Percentiles rank a stretch among this genome's conserved stretches.
Evolutionary conservation across 148 eudicot genomes (phyloP).

Genomic region (Rheum nobile): DNA sequence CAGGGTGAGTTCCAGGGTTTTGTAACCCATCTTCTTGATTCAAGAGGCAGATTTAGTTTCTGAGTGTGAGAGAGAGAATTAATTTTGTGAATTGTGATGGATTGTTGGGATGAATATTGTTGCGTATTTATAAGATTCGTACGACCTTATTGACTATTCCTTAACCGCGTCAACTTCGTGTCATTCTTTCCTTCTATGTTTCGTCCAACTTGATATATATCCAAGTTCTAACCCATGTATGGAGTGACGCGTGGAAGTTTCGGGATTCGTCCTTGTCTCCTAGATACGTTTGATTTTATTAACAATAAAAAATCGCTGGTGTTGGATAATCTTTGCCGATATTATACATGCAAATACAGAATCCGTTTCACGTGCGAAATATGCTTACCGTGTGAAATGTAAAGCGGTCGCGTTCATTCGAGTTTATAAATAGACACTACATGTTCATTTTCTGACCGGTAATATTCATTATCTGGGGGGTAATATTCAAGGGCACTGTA

Average conservation of each 20-base stretch:
- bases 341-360: too few relatives aligned
- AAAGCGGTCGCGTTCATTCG: too few relatives aligned
- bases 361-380: too few relatives aligned
- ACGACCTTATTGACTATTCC: neutral
- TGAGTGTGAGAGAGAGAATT: neutral
- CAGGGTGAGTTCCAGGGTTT: constrained; percentile 26
- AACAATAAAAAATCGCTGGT: too few relatives aligned
- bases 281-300: too few relatives aligned
- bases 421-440: too few relatives aligned
- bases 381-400: too few relatives aligned
- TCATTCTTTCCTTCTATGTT: neutral
- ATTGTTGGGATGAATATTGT: neutral
- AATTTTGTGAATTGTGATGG: too few relatives aligned
- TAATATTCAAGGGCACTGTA: too few relatives aligned
- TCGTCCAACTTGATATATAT: neutral
- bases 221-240: neutral
- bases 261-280: neutral
- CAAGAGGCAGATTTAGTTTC: neutral
- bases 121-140: neutral
- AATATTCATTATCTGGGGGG: too few relatives aligned
- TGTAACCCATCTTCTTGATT: constrained; percentile 14
- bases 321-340: too few relatives aligned
- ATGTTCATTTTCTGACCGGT: too few relatives aligned
- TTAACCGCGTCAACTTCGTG: neutral
- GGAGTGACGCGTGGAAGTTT: neutral